Evolutionary conservation across 768 basidiomycete species (phyloP).

Genomic region (Gymnopilus junonius): DNA sequence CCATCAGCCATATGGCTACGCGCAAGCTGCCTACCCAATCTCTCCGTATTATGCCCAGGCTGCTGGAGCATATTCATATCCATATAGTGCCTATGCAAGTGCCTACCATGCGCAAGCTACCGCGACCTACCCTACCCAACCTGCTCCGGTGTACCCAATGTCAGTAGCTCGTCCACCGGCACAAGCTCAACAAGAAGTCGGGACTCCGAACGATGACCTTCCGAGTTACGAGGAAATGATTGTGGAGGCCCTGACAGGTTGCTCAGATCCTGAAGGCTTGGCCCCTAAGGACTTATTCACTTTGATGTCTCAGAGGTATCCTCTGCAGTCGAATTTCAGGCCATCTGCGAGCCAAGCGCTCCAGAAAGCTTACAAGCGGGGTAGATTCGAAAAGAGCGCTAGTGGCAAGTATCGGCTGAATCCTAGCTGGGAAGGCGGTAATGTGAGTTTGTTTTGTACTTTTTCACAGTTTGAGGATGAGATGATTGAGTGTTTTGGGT

Average conservation of each 20-base stretch:
- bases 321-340: constrained; percentile 86
- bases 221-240: constrained; percentile 95
- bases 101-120: constrained; percentile 45
- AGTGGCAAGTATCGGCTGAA: constrained; percentile 79
- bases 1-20: constrained; percentile 62
- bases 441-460: constrained; percentile 49
- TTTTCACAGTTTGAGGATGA: background rate
- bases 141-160: constrained; percentile 18
- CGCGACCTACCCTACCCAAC: constrained; percentile 24
- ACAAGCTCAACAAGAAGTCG: constrained; percentile 30
- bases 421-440: constrained; percentile 80
- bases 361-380: constrained; percentile 84
- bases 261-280: constrained; percentile 72
- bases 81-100: constrained; percentile 46
- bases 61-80: constrained; percentile 49
- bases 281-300: constrained; percentile 83
- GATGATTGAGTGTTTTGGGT: background rate
- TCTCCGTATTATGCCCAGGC: constrained; percentile 65
- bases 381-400: constrained; percentile 76
- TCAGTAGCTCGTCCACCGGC: constrained; percentile 23
- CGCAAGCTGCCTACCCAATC: constrained; percentile 65
- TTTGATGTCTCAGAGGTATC: constrained; percentile 85
- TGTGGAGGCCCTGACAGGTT: constrained; percentile 73
- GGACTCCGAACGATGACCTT: constrained; percentile 51
- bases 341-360: constrained; percentile 90